Evolutionary conservation across 148 eudicot species (phyloP).

Genomic region (Dianthus caryophyllus): DNA sequence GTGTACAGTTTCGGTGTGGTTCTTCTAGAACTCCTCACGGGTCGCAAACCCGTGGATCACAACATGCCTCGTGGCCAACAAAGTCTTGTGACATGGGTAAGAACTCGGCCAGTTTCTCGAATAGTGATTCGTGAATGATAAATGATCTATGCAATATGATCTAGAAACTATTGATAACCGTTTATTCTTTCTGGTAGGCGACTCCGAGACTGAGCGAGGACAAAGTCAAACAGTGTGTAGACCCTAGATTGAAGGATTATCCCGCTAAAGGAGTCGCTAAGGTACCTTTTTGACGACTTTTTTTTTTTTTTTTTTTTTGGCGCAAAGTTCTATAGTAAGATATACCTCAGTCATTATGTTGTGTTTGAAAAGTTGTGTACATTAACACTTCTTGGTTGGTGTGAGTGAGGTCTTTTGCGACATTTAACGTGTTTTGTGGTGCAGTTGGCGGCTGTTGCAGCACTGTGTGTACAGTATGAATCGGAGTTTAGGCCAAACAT

Average conservation of each 20-base stretch:
- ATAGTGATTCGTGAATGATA: neutral
- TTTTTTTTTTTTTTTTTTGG: no score
- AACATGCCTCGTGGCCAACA: slow-evolving; percentile 79
- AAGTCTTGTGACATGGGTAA: slow-evolving; percentile 71
- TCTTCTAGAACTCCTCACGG: slow-evolving; percentile 63
- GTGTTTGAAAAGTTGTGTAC: neutral
- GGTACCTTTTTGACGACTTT: slow-evolving; percentile 14
- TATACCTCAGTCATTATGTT: no score
- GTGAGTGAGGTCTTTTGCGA: no score
- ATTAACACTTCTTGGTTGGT: no score
- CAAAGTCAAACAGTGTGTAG: slow-evolving; percentile 82
- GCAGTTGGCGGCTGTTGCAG: slow-evolving; percentile 75
- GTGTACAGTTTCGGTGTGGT: slow-evolving; percentile 81
- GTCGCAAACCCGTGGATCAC: slow-evolving; percentile 68
- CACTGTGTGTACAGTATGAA: slow-evolving; percentile 68
- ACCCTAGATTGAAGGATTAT: slow-evolving; percentile 63
- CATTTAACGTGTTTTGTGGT: slow-evolving; percentile 7
- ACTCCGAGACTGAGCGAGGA: slow-evolving; percentile 80
- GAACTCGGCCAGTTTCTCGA: neutral
- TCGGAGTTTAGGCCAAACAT: slow-evolving; percentile 70
- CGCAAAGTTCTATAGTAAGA: neutral
- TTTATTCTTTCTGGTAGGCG: slow-evolving; percentile 27
- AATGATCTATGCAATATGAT: neutral
- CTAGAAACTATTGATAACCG: neutral
- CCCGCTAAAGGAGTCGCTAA: slow-evolving; percentile 73